Conservation (phyloP, 2,329 filamentous ascomycete genomes). For the Claviceps paspali region DNA sequence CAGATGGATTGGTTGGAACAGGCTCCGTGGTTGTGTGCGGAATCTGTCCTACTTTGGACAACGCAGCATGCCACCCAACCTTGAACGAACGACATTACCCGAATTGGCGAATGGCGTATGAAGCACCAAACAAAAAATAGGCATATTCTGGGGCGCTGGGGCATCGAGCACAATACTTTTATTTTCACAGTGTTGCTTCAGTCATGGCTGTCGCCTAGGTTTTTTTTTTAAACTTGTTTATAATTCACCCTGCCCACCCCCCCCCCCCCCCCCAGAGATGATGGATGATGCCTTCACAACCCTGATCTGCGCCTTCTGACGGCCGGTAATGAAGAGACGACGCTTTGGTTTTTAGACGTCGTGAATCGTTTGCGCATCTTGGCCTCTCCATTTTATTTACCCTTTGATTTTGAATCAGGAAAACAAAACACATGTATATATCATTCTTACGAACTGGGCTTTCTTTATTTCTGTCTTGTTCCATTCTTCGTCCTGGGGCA, state of each 20-base stretch:
- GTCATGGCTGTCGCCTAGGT: constrained; percentile 1
- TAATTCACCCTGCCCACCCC: too few relatives aligned
- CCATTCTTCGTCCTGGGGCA: too few relatives aligned
- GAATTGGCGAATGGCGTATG: constrained; percentile 25
- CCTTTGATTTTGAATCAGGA: too few relatives aligned
- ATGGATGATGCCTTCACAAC: constrained; percentile 11
- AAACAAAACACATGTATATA: too few relatives aligned
- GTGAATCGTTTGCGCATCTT: too few relatives aligned
- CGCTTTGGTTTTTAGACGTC: too few relatives aligned
- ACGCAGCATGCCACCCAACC: constrained; percentile 20
- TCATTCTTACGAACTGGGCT: too few relatives aligned
- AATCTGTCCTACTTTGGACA: constrained; percentile 14
- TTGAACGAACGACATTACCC: constrained; percentile 18
- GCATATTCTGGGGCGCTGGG: constrained; percentile 23
- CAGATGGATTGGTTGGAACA: not conserved
- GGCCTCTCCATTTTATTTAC: too few relatives aligned
- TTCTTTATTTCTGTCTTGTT: too few relatives aligned
- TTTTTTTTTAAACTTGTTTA: not conserved
- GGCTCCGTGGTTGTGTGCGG: not conserved
- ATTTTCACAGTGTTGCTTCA: constrained; percentile 11
- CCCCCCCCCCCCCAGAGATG: too few relatives aligned
- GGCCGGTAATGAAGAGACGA: too few relatives aligned
- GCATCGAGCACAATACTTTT: constrained; percentile 18
- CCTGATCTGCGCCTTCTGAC: too few relatives aligned
- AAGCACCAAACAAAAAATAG: constrained; percentile 14